phyloP scores from a whole-genome alignment of 176 grass and related monocot species.

The Canna indica region DNA sequence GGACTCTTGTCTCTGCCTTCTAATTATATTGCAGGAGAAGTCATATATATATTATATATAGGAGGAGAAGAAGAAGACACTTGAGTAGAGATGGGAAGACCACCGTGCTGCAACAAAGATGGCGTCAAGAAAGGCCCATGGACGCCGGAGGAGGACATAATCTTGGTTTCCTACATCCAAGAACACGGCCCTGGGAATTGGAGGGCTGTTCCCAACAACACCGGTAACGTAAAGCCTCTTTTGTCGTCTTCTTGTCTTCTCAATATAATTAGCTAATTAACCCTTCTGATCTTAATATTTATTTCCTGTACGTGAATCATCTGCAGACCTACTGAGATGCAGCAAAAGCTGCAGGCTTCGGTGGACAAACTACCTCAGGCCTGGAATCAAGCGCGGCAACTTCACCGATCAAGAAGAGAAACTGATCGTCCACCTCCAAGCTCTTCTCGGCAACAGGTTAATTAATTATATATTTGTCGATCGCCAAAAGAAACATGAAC shows the following conservation, averaged over 20 bases:
- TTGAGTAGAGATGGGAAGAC: constrained; percentile 56
- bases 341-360: constrained; percentile 21
- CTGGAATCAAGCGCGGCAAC: background rate
- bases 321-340: constrained; percentile 19
- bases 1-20: no score
- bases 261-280: no score
- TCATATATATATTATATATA: background rate
- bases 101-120: constrained; percentile 80
- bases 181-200: constrained; percentile 84
- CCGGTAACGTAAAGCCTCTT: constrained; percentile 24
- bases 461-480: no score
- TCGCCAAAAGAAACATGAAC: no score
- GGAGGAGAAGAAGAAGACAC: background rate
- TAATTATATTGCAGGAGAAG: no score
- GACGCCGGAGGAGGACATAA: constrained; percentile 91
- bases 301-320: no score
- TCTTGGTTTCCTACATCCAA: constrained; percentile 86
- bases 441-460: constrained; percentile 9
- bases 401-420: constrained; percentile 17
- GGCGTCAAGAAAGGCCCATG: constrained; percentile 92
- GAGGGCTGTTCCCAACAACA: constrained; percentile 50
- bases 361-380: constrained; percentile 13
- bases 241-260: background rate
- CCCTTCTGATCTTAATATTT: no score
- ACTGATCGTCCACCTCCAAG: constrained; percentile 15